phyloP scores from a whole-genome alignment of 2,329 filamentous ascomycete genomes.

The Ophiosphaerella herpotricha region DNA sequence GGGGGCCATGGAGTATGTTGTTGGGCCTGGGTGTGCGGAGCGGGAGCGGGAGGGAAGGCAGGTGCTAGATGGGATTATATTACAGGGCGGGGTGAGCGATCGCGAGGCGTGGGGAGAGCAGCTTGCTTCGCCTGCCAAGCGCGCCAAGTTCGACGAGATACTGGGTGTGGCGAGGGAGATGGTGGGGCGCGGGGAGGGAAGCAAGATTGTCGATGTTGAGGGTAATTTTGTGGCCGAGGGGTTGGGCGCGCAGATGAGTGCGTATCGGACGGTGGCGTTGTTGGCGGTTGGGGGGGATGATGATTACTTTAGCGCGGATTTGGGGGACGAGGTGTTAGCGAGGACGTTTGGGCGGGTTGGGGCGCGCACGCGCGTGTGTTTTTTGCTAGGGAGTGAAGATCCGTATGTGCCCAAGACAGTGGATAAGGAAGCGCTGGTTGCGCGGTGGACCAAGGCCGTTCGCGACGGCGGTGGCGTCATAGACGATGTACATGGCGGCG shows the following conservation, averaged over 20 bases:
- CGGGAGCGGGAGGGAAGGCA: constrained; percentile 48
- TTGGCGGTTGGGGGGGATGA: constrained; percentile 69
- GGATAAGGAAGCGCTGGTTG: constrained; percentile 62
- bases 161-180: constrained; percentile 59
- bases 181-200: constrained; percentile 59
- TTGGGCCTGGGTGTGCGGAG: constrained; percentile 28
- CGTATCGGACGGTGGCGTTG: constrained; percentile 63
- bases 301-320: constrained; percentile 84
- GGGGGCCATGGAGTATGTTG: constrained; percentile 68
- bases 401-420: constrained; percentile 65
- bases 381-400: constrained; percentile 69
- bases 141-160: constrained; percentile 9
- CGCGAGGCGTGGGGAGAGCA: constrained; percentile 62
- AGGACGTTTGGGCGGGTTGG: constrained; percentile 69
- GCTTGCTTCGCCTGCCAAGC: constrained; percentile 24
- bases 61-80: constrained; percentile 71
- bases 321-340: constrained; percentile 62
- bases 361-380: constrained; percentile 58
- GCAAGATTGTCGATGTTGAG: constrained; percentile 59
- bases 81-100: constrained; percentile 82
- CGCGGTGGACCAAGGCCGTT: constrained; percentile 59
- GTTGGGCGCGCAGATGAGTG: constrained; percentile 55
- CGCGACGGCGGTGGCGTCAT: constrained; percentile 52
- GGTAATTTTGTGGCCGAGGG: constrained; percentile 29
- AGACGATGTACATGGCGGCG: constrained; percentile 54